Evolutionary conservation across 1,284 basidiomycete species (phyloP).

Genomic region (Sporisorium scitamineum): DNA sequence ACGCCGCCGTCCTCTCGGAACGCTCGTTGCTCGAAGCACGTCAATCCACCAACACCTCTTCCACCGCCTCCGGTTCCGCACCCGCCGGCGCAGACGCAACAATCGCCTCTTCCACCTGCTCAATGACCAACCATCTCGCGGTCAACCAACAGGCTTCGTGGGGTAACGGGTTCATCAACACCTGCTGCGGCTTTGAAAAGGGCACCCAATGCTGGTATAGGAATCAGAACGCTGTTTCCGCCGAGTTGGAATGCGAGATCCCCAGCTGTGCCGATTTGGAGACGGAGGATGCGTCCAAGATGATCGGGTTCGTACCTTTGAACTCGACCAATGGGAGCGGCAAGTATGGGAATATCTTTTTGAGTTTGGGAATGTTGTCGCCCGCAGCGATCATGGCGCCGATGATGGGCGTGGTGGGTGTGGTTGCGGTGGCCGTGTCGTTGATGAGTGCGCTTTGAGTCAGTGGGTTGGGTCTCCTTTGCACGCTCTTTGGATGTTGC

Average conservation of each 20-base stretch:
- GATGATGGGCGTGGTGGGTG: constrained; percentile 2
- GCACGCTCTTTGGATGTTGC: no score
- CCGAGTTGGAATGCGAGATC: constrained; percentile 47
- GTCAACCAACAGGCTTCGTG: constrained; percentile 59
- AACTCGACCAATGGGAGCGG: constrained; percentile 53
- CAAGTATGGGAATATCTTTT: constrained; percentile 56
- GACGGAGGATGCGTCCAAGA: constrained; percentile 38
- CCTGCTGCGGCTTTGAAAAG: constrained; percentile 48
- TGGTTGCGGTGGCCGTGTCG: background rate
- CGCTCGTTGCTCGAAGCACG: constrained; percentile 29
- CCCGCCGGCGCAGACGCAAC: constrained; percentile 47
- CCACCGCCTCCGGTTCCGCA: constrained; percentile 33
- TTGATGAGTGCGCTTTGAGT: background rate
- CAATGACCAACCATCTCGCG: constrained; percentile 45
- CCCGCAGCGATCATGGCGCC: constrained; percentile 4
- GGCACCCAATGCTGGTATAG: constrained; percentile 52
- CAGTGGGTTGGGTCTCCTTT: no score
- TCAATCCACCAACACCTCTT: constrained; percentile 26
- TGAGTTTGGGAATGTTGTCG: constrained; percentile 40
- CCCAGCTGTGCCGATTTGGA: constrained; percentile 47
- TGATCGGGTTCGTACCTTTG: constrained; percentile 53
- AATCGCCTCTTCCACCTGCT: constrained; percentile 45
- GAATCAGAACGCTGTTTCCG: constrained; percentile 23
- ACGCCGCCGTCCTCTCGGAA: constrained; percentile 14
- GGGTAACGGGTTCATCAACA: constrained; percentile 54